Conservation (phyloP, 2,329 filamentous ascomycete species). For the Colletotrichum abscissum region DNA sequence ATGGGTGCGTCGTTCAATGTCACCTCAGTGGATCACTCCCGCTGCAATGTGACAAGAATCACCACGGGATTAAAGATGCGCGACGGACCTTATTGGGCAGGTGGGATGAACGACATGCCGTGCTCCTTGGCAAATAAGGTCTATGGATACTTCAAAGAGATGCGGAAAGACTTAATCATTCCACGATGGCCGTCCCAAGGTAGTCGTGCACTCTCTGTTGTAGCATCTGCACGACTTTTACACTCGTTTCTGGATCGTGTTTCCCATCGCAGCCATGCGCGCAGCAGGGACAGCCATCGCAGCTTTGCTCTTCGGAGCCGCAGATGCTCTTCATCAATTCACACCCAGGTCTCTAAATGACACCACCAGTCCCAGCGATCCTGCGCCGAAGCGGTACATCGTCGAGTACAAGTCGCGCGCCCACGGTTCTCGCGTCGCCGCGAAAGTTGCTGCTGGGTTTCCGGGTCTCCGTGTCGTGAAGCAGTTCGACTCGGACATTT, state of each 20-base stretch:
- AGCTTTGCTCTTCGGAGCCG: background rate
- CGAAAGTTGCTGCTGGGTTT: background rate
- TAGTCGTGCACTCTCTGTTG: too few species aligned
- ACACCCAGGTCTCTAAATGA: background rate
- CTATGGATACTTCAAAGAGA: background rate
- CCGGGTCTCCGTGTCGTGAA: conserved; percentile 27
- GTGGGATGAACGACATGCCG: conserved; percentile 2
- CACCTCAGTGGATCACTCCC: too few species aligned
- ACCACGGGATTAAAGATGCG: background rate
- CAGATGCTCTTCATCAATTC: background rate
- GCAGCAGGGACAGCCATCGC: background rate
- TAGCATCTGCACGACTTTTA: too few species aligned
- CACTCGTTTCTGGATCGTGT: too few species aligned
- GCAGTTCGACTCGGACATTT: conserved; percentile 43
- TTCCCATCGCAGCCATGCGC: background rate
- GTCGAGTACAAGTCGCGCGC: conserved; percentile 26
- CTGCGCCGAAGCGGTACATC: conserved; percentile 26
- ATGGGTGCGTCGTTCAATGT: too few species aligned
- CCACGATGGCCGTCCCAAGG: too few species aligned
- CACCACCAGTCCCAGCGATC: background rate
- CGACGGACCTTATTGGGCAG: conserved; percentile 5
- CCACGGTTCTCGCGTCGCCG: conserved; percentile 6
- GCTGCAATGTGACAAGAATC: too few species aligned
- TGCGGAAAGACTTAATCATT: too few species aligned
- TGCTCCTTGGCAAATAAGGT: conserved; percentile 8